These are phyloP conservation scores for Syzygium malaccense DNA, from an alignment of 441 rosid genomes.

Conservation along the genomic window DNA sequence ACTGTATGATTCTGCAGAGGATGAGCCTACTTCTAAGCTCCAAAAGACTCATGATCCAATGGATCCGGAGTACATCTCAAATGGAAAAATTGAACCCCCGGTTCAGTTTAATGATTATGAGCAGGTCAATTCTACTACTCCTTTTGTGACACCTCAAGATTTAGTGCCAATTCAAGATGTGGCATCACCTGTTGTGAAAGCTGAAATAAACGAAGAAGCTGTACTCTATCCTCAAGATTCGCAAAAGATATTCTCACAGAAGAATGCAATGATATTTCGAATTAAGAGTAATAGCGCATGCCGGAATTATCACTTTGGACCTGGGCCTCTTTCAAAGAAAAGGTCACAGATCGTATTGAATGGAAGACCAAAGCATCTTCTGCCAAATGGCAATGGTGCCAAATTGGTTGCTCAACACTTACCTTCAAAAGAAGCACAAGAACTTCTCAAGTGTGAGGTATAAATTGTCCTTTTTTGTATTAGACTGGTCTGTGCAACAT, in stretches of 20 bases:
- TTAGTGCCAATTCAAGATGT: conserved; percentile 35
- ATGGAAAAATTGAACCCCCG: conserved; percentile 19
- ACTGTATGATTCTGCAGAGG: conserved; percentile 90
- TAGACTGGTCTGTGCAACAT: neutral
- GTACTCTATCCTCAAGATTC: conserved; percentile 32
- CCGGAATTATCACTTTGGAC: conserved; percentile 33
- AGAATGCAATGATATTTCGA: conserved; percentile 43
- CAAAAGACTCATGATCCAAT: conserved; percentile 25
- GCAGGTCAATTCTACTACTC: conserved; percentile 30
- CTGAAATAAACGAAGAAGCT: conserved; percentile 32
- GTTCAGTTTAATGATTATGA: conserved; percentile 17
- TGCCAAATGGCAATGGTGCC: conserved; percentile 42
- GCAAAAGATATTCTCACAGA: conserved; percentile 35
- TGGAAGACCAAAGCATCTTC: conserved; percentile 43
- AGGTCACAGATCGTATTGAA: conserved; percentile 34
- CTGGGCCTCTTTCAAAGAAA: conserved; percentile 43
- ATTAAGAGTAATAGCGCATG: conserved; percentile 34
- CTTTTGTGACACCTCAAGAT: conserved; percentile 26
- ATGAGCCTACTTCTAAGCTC: conserved; percentile 64
- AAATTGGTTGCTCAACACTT: conserved; percentile 48
- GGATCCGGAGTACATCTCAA: conserved; percentile 14
- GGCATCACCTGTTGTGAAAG: conserved; percentile 34
- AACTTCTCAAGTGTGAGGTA: conserved; percentile 69
- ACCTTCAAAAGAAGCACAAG: conserved; percentile 57
- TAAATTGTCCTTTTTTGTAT: neutral